Conservation (phyloP, 208 protist species). For the Leishmania aethiopica region DNA sequence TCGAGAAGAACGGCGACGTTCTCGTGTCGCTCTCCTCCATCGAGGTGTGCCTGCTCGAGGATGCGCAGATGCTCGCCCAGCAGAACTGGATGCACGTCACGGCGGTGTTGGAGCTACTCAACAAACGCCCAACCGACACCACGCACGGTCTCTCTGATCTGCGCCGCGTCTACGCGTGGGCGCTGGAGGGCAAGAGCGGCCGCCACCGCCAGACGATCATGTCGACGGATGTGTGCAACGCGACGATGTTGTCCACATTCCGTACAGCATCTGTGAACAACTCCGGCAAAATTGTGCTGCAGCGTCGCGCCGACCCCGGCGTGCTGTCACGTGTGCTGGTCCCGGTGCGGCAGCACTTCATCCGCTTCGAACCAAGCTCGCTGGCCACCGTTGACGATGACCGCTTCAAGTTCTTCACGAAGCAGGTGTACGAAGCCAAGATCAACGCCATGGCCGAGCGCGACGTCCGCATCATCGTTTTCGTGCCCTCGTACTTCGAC, state of each 20-base stretch:
- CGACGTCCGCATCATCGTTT: slow-evolving; percentile 87
- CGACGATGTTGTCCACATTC: slow-evolving; percentile 91
- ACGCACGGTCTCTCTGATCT: slow-evolving; percentile 86
- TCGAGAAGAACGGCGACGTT: slow-evolving; percentile 79
- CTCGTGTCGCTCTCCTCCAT: slow-evolving; percentile 92
- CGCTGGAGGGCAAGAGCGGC: slow-evolving; percentile 73
- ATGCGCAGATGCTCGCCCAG: slow-evolving; percentile 95
- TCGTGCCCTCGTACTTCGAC: slow-evolving; percentile 96
- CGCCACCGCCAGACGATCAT: slow-evolving; percentile 95
- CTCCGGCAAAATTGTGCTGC: slow-evolving; percentile 72
- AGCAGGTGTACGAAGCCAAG: slow-evolving; percentile 78
- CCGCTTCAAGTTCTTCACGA: slow-evolving; percentile 93
- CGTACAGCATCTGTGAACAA: slow-evolving; percentile 72
- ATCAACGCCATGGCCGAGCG: slow-evolving; percentile 75
- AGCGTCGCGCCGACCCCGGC: slow-evolving; percentile 52
- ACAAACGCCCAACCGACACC: slow-evolving; percentile 85
- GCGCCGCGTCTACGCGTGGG: slow-evolving; percentile 87
- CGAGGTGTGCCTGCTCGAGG: slow-evolving; percentile 94
- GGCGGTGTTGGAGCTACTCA: slow-evolving; percentile 70
- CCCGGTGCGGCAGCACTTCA: slow-evolving; percentile 90
- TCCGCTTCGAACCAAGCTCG: slow-evolving; percentile 77
- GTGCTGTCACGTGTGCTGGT: slow-evolving; percentile 65
- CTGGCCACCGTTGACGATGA: slow-evolving; percentile 75
- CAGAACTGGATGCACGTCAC: slow-evolving; percentile 97
- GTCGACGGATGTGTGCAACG: slow-evolving; percentile 65